Evolutionary conservation across 1,139 yeast genomes (phyloP).

Genomic region (Eremothecium coryli): DNA sequence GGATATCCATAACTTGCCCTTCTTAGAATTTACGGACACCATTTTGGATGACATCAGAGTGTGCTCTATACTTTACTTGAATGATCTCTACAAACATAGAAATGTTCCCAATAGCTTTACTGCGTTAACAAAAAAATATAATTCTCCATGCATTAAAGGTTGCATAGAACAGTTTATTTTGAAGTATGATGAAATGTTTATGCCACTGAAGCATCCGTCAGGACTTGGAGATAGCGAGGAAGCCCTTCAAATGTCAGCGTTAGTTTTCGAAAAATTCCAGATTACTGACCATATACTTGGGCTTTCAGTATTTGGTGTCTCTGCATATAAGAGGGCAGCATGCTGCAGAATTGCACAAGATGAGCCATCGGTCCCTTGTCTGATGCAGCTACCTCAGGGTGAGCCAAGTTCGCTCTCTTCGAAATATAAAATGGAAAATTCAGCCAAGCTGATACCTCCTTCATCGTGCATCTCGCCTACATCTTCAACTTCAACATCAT

Average conservation of each 20-base stretch:
- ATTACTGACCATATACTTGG: neutral
- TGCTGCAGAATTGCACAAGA: neutral
- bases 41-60: slow-evolving; percentile 15
- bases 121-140: slow-evolving; percentile 11
- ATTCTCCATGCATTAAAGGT: slow-evolving; percentile 1
- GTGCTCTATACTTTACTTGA: slow-evolving; percentile 15
- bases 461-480: slow-evolving; percentile 2
- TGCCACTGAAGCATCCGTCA: neutral
- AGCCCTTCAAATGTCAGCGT: neutral
- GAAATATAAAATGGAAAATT: neutral
- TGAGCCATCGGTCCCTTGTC: neutral
- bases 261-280: neutral
- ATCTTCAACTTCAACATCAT: slow-evolving; percentile 2
- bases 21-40: slow-evolving; percentile 10
- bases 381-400: neutral
- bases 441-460: neutral
- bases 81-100: slow-evolving; percentile 14
- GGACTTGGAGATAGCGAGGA: neutral
- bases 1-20: slow-evolving; percentile 10
- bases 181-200: slow-evolving; percentile 6
- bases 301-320: neutral
- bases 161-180: slow-evolving; percentile 14
- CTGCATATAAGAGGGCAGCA: neutral
- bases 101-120: slow-evolving; percentile 7
- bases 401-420: neutral